Evolutionary conservation across 352 stramenopile species (phyloP).

Genomic region (Globisporangium abappressorium): DNA sequence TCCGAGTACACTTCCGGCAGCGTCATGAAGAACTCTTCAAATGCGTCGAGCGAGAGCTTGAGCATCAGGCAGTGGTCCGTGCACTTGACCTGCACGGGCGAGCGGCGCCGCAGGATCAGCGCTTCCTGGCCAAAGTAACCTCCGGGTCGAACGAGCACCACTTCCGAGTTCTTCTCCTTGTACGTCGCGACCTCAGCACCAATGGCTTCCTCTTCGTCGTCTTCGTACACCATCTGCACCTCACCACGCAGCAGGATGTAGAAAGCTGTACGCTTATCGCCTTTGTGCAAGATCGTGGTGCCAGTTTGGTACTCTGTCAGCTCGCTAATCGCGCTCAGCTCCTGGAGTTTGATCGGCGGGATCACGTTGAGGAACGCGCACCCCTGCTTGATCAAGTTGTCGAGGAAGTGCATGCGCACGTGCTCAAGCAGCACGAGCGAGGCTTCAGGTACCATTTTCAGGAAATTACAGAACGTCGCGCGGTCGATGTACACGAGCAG

Average conservation of each 20-base stretch:
- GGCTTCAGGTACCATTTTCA: conserved; percentile 61
- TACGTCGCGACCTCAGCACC: conserved; percentile 10
- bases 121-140: conserved; percentile 71
- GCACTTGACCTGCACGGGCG: conserved; percentile 30
- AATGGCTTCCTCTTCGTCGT: not conserved
- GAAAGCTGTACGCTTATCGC: conserved; percentile 31
- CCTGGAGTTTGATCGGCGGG: conserved; percentile 45
- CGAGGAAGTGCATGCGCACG: conserved; percentile 56
- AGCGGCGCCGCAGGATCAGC: conserved; percentile 45
- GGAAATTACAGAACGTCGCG: conserved; percentile 65
- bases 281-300: conserved; percentile 28
- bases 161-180: conserved; percentile 15
- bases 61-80: conserved; percentile 49
- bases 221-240: conserved; percentile 36
- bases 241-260: conserved; percentile 46
- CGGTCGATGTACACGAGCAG: conserved; percentile 71
- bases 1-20: conserved; percentile 58
- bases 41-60: conserved; percentile 33
- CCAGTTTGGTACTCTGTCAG: conserved; percentile 36
- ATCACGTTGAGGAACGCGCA: conserved; percentile 55
- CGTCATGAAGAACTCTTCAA: conserved; percentile 53
- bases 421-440: conserved; percentile 56
- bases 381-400: conserved; percentile 58
- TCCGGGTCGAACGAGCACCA: conserved; percentile 38
- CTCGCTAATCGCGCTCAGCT: conserved; percentile 53